Base-by-base conservation (phyloP, 1,284 basidiomycete species). In the Phellinidium pouzarii region DNA sequence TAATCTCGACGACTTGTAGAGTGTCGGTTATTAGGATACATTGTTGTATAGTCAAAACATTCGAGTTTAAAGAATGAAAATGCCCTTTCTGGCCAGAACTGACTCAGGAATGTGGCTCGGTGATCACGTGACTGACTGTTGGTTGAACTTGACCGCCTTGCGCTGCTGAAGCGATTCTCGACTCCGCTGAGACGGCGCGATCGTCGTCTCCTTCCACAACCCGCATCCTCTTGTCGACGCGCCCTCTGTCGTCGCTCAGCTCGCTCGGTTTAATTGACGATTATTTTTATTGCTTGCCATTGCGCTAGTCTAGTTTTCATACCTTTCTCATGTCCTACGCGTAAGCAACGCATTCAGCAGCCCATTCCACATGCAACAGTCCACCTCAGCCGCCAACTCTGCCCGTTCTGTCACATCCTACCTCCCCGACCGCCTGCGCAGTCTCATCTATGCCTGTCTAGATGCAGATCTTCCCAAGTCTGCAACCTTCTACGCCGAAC, bases 401-500 rank as follows among this genome's bases (percentile, higher is more conserved):
- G 29, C 70, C 44, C 66, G 74, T 56, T 69, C 70, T 62, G 68
- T 76, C 57, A 72, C 68, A 26, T 74, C 70, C 48, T 71, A 78
- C 59, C 75, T 87, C 61, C 71, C 74, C 55, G 79, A 79, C 66
- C 83, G 82, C 58, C 84, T 87, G 64, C 76, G 77, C 59, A 68
- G 74, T 53, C 71, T 90, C 56, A 74, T 89, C 59, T 88, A 84
- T 84, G 77, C 79, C 60, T 87, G 81, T 68, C 80, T 91, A 55
- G 88, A 91, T 69, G 76, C 80, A 52, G 83, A 84, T 62, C 78
- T 91, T 42, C 72, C 78, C 60, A 80, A 78, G 66, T 82, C 87
- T 42, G 87, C 88, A 41, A 75, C 86, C 38, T 91, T 91, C 71
- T 88, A 88, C 68, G 87, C 87, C 38, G 87, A 91, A 68, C 72